A percentile compares a stretch with the other conserved stretches of the same genome.
Evolutionary conservation across 1,139 yeast genomes (phyloP).

Genomic region (Wickerhamomyces sp.): DNA sequence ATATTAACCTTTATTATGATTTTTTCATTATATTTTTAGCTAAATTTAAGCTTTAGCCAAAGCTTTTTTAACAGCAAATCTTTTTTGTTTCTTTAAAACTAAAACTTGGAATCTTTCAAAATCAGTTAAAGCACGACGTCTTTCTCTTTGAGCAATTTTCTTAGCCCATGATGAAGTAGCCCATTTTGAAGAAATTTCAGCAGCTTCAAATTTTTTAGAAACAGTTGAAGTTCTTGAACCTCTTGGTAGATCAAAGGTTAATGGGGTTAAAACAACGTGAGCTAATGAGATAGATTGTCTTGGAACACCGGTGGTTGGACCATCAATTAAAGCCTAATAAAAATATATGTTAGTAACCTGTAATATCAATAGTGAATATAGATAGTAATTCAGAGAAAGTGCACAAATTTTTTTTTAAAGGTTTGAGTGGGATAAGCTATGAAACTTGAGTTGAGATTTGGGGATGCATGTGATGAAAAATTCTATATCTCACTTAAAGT

Average conservation of each 20-base stretch:
- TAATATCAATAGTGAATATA: not conserved
- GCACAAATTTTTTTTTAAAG: not conserved
- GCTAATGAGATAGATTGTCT: conserved; percentile 90
- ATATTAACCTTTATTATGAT: conserved; percentile 2
- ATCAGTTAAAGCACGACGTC: conserved; percentile 89
- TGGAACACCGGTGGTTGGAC: conserved; percentile 82
- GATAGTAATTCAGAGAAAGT: not conserved
- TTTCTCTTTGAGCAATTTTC: conserved; percentile 92
- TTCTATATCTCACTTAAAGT: not conserved
- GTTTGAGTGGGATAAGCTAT: not conserved
- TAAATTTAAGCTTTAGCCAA: conserved; percentile 74
- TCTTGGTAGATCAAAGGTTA: conserved; percentile 87
- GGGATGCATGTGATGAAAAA: not conserved
- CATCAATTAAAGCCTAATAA: conserved; percentile 80
- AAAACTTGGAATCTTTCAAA: conserved; percentile 99
- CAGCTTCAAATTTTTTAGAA: conserved; percentile 90
- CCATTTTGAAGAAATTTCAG: conserved; percentile 89
- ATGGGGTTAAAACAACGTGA: conserved; percentile 89
- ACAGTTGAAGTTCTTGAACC: conserved; percentile 87
- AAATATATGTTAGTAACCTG: conserved; percentile 18
- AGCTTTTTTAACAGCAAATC: conserved; percentile 90
- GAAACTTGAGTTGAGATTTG: not conserved
- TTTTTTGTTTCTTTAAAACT: conserved; percentile 95
- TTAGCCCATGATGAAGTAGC: conserved; percentile 93
- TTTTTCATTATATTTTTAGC: conserved; percentile 1